Base-by-base conservation (phyloP, 2,329 filamentous ascomycete genomes). In the Magnaporthiopsis rhizophila region DNA sequence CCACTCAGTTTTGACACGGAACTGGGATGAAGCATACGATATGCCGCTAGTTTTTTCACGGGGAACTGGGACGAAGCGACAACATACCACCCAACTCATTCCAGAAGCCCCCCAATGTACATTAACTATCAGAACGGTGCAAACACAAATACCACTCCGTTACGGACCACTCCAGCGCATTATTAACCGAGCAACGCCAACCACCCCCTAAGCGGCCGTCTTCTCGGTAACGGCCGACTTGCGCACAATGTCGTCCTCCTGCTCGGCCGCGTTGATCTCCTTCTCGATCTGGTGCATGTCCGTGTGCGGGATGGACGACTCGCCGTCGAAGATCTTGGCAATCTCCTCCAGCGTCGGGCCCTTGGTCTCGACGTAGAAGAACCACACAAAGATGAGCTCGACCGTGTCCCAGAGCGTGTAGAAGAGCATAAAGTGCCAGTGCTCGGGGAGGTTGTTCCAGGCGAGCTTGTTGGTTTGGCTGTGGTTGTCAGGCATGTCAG, bases 261-360 rank as follows among this genome's bases (percentile, higher is more conserved):
- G 71, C n/a, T 75, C 73, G 15, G 71, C 70, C 32, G 69, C 69
- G 45, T 75, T 71, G 50, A 81, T 76, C 69, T 85, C 83, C 74
- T 85, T 85, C 68, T 84, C 80, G 58, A 85, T 79, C 71, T 84
- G 79, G 34, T 79, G 75, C 59, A 86, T 74, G 71, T 85, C 80
- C 66, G 86, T 78, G 67, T 83, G 79, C 8, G 79, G 82, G 15
- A 84, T 80, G 26, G 83, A 84, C 45, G 83, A 78, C 34, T 86
- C 82, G 56, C 86, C 88, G 69, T 90, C 88, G 69, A 91, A 90
- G 72, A 90, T 89, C 70, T 84, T 83, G 60, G 87, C 85, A 67
- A 89, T 82, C 72, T 89, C 86, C 72, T 90, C 88, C 0, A 91
- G 84, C 2, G 87, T 90, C 0, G 86, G 86, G 3, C 88, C 87